Percentiles rank a stretch among this genome's conserved stretches.
Conservation (phyloP, 306 rosid genomes). For the Cyamopsis tetragonoloba region DNA sequence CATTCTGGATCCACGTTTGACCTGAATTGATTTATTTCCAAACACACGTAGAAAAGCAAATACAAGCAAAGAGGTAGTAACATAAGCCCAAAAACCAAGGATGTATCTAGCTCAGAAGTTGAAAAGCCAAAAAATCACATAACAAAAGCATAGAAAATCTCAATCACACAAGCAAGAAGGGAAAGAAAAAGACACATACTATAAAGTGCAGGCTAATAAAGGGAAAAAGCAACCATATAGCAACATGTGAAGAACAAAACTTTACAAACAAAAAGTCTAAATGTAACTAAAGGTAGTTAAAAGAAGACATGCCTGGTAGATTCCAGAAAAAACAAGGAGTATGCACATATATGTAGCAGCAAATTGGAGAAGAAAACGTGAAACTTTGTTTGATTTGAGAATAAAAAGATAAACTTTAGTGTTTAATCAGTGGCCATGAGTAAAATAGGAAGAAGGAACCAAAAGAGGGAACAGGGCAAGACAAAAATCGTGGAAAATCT, state of each 20-base stretch:
- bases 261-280: not conserved
- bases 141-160: constrained; percentile 2
- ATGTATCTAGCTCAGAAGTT: not conserved
- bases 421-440: not conserved
- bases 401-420: constrained; percentile 5
- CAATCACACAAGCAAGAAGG: not conserved
- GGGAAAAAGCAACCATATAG: constrained; percentile 3
- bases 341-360: not conserved
- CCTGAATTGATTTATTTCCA: no score
- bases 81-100: not conserved
- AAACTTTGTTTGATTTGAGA: not conserved
- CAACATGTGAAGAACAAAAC: not conserved
- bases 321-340: not conserved
- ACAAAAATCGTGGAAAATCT: constrained; percentile 12
- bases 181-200: constrained; percentile 5
- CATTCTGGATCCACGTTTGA: no score
- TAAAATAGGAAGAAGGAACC: not conserved
- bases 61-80: not conserved
- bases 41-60: no score
- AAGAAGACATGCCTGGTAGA: constrained; percentile 13
- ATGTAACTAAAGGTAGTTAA: not conserved
- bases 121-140: constrained; percentile 1
- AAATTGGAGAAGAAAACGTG: constrained; percentile 10
- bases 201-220: not conserved
- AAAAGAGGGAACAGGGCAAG: constrained; percentile 6